Conservation (phyloP, 345 rosid genomes). For the Eucalyptus cloeziana region DNA sequence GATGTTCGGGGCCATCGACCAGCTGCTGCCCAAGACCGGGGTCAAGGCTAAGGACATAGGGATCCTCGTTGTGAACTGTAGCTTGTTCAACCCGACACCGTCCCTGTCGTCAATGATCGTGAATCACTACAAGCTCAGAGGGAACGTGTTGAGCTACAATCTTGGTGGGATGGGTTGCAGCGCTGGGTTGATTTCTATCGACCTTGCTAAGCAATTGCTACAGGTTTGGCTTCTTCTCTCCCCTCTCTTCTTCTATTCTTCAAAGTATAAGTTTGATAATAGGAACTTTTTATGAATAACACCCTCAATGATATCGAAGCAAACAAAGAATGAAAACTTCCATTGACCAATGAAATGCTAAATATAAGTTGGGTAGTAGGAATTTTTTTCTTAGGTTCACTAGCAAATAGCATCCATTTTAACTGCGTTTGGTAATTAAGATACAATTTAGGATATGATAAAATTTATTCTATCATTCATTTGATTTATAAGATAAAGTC, state of each 20-base stretch:
- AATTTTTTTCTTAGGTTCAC: neutral
- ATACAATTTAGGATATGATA: no score
- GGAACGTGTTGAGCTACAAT: slow-evolving; percentile 31
- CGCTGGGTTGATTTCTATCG: slow-evolving; percentile 37
- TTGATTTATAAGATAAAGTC: no score
- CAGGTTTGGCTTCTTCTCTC: slow-evolving; percentile 19
- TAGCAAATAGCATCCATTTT: neutral
- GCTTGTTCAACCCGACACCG: slow-evolving; percentile 37
- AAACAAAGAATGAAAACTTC: neutral
- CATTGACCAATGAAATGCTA: neutral
- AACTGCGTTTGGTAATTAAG: no score
- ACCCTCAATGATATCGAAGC: neutral
- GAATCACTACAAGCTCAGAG: slow-evolving; percentile 35
- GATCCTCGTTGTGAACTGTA: slow-evolving; percentile 34
- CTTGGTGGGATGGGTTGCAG: slow-evolving; percentile 62
- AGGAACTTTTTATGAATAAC: neutral
- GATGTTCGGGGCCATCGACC: slow-evolving; percentile 39
- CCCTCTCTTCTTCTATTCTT: neutral
- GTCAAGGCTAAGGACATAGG: slow-evolving; percentile 34
- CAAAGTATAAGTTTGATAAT: neutral
- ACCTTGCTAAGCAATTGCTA: slow-evolving; percentile 44
- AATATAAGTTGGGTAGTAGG: neutral
- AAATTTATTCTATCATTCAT: no score
- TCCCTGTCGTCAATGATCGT: slow-evolving; percentile 37
- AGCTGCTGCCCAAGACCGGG: slow-evolving; percentile 25